Percentiles rank a stretch among this genome's conserved stretches.
Conservation (phyloP, 129 eudicot species). For the Flaveria robusta region DNA sequence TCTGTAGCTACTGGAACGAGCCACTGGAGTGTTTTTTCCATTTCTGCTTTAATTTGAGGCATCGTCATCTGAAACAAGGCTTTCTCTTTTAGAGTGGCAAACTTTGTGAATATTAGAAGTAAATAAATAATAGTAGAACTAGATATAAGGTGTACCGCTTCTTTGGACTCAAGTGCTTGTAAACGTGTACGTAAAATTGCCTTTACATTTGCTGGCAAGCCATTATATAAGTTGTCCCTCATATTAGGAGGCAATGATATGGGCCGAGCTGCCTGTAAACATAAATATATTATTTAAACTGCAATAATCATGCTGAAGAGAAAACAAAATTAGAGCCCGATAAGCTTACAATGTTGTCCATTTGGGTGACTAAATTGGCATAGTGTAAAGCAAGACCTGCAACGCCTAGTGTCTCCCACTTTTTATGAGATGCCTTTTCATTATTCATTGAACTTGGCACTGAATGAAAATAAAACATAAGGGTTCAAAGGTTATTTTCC, state of each 20-base stretch:
- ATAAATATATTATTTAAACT: background rate
- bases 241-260: constrained; percentile 74
- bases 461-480: background rate
- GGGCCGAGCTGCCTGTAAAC: constrained; percentile 75
- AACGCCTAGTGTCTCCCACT: constrained; percentile 67
- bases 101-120: background rate
- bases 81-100: background rate
- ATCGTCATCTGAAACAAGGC: constrained; percentile 55
- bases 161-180: constrained; percentile 48
- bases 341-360: constrained; percentile 82
- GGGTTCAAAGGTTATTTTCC: background rate
- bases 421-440: constrained; percentile 39
- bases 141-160: constrained; percentile 52
- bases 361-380: constrained; percentile 82
- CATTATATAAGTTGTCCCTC: constrained; percentile 71
- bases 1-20: constrained; percentile 79
- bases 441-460: constrained; percentile 35
- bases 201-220: constrained; percentile 77
- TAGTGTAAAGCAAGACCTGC: constrained; percentile 96
- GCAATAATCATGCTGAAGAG: constrained; percentile 3
- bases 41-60: constrained; percentile 81
- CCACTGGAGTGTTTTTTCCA: constrained; percentile 84
- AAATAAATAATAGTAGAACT: constrained; percentile 3
- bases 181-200: constrained; percentile 60
- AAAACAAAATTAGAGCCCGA: background rate